These are phyloP conservation scores for Aurifilum marmelostoma DNA, from an alignment of 2,329 filamentous ascomycete genomes.

Conservation along the genomic window DNA sequence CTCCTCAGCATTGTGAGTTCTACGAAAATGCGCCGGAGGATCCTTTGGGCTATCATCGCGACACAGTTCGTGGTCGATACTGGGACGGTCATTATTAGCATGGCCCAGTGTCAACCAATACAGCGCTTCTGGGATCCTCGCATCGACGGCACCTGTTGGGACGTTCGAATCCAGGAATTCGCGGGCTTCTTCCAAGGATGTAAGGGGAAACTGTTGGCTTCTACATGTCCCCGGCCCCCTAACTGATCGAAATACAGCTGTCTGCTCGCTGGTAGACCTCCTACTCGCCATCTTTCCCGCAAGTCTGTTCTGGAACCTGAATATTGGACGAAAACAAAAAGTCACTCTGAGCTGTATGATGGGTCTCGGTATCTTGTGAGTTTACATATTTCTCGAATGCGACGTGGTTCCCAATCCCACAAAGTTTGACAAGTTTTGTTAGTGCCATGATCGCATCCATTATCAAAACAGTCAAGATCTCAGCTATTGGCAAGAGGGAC, in stretches of 20 bases:
- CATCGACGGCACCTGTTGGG: conserved; percentile 25
- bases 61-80: conserved; percentile 29
- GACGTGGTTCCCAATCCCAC: too few species aligned
- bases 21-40: conserved; percentile 14
- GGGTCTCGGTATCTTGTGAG: conserved; percentile 30
- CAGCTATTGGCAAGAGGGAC: conserved; percentile 11
- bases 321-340: conserved; percentile 30
- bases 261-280: conserved; percentile 29
- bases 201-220: conserved; percentile 17
- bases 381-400: neutral
- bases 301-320: conserved; percentile 31
- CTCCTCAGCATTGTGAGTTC: conserved; percentile 27
- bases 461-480: conserved; percentile 26
- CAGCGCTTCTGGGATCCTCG: conserved; percentile 27
- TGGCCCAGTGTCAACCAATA: conserved; percentile 29
- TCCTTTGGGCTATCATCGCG: conserved; percentile 31
- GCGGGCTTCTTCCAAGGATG: conserved; percentile 31
- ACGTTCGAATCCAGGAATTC: conserved; percentile 25
- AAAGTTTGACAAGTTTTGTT: neutral
- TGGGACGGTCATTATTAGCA: conserved; percentile 28
- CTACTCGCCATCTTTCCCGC: conserved; percentile 29
- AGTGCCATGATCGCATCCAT: conserved; percentile 31
- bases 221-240: neutral
- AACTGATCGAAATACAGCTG: conserved; percentile 18
- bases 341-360: conserved; percentile 26